Base-by-base conservation (phyloP, 345 rosid species). In the Triadica sebifera region DNA sequence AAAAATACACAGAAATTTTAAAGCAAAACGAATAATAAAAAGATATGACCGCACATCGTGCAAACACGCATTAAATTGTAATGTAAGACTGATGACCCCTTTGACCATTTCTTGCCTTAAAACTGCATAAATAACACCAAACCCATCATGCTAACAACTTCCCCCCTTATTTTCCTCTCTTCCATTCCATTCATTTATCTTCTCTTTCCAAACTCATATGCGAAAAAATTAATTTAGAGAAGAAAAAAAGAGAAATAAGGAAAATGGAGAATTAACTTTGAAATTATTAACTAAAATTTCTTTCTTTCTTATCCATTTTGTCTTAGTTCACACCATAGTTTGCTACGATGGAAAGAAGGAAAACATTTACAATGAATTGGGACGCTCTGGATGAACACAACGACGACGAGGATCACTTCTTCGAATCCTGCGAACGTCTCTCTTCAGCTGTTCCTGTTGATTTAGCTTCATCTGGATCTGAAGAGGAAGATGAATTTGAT, bases 291-390 rank as follows among this genome's bases (percentile, higher is more conserved):
- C 22, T 37, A 38, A 64, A 16, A 9, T 53, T 52, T 34, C 15
- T 53, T 69, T 47, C 41, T 17, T 16, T 17, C 4, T 25, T 19
- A 4, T 12, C 38, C 52, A 46, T 20, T 59, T 59, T 19, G 3
- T 20, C 60, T 50, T 3, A 34, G 8, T 29, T 12, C 50, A 64
- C 12, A 7, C 22, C 43, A 13, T 7, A 47, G n/a, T n/a, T n/a
- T n/a, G 8, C 64, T 63, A 83, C 62, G 29, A 87, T 87, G 80
- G 96, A 89, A 16, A 72, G 88, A 58, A 87, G 60, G 76, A 85
- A 80, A 75, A 94, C 89, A 29, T 74, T 92, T 78, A 83, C 91
- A 20, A 81, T 94, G 98, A 89, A 86, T 70, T 94, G 91, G 89
- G 93, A 86, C 25, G 93, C 86, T 3, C 82, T 91, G 37, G 85